These are phyloP conservation scores for Aphanocladium album DNA, from an alignment of 2,329 filamentous ascomycete genomes.

Conservation along the genomic window DNA sequence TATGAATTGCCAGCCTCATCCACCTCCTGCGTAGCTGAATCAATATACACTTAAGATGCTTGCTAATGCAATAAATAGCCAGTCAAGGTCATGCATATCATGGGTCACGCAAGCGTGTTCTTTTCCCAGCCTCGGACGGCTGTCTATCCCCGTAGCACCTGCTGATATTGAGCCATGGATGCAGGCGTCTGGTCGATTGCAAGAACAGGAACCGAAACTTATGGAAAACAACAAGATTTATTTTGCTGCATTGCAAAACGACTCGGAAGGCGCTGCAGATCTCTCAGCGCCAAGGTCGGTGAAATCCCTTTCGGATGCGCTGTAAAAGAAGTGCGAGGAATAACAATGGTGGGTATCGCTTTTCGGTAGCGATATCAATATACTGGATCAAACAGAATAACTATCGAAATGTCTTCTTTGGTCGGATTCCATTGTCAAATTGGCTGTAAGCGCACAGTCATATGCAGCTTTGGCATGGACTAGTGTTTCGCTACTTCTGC, in stretches of 20 bases:
- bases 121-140: too few species aligned
- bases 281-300: neutral
- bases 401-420: conserved; percentile 21
- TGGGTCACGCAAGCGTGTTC: too few species aligned
- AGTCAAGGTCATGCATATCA: too few species aligned
- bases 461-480: conserved; percentile 23
- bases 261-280: neutral
- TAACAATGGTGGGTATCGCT: conserved; percentile 20
- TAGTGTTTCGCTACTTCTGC: conserved; percentile 20
- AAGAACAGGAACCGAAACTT: neutral
- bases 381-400: conserved; percentile 19
- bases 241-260: neutral
- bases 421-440: conserved; percentile 19
- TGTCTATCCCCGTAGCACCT: too few species aligned
- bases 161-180: too few species aligned
- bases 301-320: conserved; percentile 4
- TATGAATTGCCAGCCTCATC: too few species aligned
- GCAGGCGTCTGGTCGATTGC: too few species aligned
- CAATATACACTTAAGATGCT: too few species aligned
- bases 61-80: too few species aligned
- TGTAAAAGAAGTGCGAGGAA: conserved; percentile 13
- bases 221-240: neutral
- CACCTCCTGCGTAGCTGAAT: too few species aligned
- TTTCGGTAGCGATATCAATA: conserved; percentile 16
- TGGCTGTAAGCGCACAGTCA: conserved; percentile 19